Conservation (phyloP, 768 basidiomycete genomes). For the Pleurotus giganteus region DNA sequence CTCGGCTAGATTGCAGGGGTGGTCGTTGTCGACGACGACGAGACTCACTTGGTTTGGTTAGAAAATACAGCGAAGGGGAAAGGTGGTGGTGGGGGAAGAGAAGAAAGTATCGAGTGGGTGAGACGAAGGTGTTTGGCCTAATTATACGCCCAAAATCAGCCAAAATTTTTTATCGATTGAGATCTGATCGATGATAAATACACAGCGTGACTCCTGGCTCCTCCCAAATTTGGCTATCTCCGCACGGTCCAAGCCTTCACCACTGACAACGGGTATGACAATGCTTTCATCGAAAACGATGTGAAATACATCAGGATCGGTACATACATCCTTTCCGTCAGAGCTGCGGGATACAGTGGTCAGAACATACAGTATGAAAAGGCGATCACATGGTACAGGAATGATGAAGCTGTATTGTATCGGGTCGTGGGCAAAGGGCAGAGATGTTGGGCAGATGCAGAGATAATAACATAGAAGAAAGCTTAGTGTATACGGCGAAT, state of each 20-base stretch:
- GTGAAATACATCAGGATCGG: too few relatives aligned
- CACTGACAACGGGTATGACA: conserved; percentile 6
- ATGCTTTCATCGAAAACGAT: too few relatives aligned
- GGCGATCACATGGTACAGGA: conserved; percentile 8
- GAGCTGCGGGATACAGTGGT: conserved; percentile 1
- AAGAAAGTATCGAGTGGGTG: conserved; percentile 34
- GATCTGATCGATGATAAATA: conserved; percentile 40
- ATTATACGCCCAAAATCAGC: conserved; percentile 52
- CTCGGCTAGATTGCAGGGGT: conserved; percentile 5
- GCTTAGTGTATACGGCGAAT: neutral
- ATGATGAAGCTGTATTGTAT: conserved; percentile 1
- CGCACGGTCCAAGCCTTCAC: conserved; percentile 2
- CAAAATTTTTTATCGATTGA: conserved; percentile 67
- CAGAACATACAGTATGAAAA: neutral
- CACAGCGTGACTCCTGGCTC: conserved; percentile 7
- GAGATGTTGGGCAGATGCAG: conserved; percentile 5
- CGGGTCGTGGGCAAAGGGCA: conserved; percentile 9
- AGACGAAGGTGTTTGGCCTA: conserved; percentile 51
- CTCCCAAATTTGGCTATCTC: conserved; percentile 4
- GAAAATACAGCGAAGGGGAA: conserved; percentile 30
- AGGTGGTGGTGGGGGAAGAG: conserved; percentile 45
- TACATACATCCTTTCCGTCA: conserved; percentile 9
- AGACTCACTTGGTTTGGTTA: conserved; percentile 33
- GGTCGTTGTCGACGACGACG: conserved; percentile 14
- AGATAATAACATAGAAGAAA: neutral